Evolutionary conservation across 306 rosid species (phyloP).

Genomic region (Vigna nakashimae): DNA sequence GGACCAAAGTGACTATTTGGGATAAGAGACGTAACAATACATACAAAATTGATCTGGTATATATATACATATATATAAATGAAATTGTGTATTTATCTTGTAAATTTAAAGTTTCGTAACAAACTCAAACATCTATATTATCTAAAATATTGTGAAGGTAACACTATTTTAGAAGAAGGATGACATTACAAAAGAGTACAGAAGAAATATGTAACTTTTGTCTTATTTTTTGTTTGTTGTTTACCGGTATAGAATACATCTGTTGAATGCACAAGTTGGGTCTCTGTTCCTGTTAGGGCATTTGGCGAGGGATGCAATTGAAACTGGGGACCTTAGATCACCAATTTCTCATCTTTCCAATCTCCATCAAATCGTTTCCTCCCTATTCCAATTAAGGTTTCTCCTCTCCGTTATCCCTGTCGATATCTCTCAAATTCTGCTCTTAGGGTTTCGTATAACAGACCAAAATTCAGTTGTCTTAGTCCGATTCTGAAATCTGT

Average conservation of each 20-base stretch:
- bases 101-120: too few species aligned
- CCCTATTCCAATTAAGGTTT: constrained; percentile 30
- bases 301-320: constrained; percentile 45
- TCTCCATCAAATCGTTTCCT: constrained; percentile 27
- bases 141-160: too few species aligned
- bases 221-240: background rate
- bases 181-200: too few species aligned
- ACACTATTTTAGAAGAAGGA: too few species aligned
- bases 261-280: background rate
- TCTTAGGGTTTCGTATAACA: constrained; percentile 29
- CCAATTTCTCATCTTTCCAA: background rate
- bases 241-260: background rate
- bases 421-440: constrained; percentile 18
- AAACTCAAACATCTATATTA: too few species aligned
- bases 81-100: too few species aligned
- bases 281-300: constrained; percentile 26
- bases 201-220: too few species aligned
- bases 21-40: too few species aligned
- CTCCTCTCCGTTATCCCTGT: background rate
- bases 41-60: too few species aligned
- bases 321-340: background rate
- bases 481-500: background rate
- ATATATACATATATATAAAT: too few species aligned
- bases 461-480: constrained; percentile 17
- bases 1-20: too few species aligned